A percentile compares a stretch with the other conserved stretches of the same genome.
Conservation (phyloP, 2,329 filamentous ascomycete genomes). For the Blastomyces silverae region DNA sequence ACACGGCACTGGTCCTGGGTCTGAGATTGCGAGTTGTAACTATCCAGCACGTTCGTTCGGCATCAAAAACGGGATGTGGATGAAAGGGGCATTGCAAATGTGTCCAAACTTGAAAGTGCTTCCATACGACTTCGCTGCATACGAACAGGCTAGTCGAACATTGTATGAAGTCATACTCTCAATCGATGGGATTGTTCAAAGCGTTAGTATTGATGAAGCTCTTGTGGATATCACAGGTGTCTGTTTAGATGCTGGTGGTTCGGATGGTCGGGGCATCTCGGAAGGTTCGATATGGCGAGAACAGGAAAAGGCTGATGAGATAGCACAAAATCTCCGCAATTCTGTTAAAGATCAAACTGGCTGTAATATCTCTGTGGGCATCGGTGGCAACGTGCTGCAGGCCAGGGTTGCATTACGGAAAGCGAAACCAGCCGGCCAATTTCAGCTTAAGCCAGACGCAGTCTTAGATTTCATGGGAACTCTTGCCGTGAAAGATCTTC, state of each 20-base stretch:
- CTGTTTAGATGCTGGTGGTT: slow-evolving; percentile 59
- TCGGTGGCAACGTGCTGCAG: slow-evolving; percentile 81
- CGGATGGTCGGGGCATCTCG: slow-evolving; percentile 56
- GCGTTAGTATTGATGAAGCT: slow-evolving; percentile 94
- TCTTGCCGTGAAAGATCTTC: slow-evolving; percentile 71
- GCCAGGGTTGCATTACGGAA: slow-evolving; percentile 86
- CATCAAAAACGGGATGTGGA: slow-evolving; percentile 99
- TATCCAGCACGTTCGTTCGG: slow-evolving; percentile 82
- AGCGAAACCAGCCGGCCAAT: slow-evolving; percentile 90
- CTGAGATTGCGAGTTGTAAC: slow-evolving; percentile 96
- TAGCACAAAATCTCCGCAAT: slow-evolving; percentile 61
- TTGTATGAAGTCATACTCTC: slow-evolving; percentile 83
- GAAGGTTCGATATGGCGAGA: slow-evolving; percentile 69
- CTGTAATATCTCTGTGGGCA: slow-evolving; percentile 86
- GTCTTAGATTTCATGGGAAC: slow-evolving; percentile 69
- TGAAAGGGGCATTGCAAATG: slow-evolving; percentile 77
- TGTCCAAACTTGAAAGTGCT: slow-evolving; percentile 82
- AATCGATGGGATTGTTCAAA: slow-evolving; percentile 78
- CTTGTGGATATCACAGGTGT: slow-evolving; percentile 72
- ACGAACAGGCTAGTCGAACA: slow-evolving; percentile 79
- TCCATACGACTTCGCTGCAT: slow-evolving; percentile 92
- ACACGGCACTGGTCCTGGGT: slow-evolving; percentile 75
- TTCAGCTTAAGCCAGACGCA: slow-evolving; percentile 76
- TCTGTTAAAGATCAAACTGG: slow-evolving; percentile 67
- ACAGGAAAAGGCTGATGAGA: slow-evolving; percentile 67